Evolutionary conservation across 2,329 filamentous ascomycete genomes (phyloP), one percentile per base, ranked within the genome.

Genomic region (Fusarium sp.): DNA sequence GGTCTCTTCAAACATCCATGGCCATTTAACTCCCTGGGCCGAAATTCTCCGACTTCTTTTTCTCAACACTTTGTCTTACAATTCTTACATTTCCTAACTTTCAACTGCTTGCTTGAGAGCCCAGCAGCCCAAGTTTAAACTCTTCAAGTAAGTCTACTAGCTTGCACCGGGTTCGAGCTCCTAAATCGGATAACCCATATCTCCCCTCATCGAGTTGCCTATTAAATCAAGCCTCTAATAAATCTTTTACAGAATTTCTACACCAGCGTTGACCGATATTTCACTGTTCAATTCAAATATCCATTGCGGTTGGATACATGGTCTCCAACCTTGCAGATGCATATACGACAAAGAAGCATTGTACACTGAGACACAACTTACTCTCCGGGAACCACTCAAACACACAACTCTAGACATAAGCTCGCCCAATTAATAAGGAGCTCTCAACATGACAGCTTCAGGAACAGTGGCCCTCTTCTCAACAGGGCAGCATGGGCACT

Each of bases 401-500:
- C 39, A 46, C 29, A 39, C 22, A 44, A 42, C 41, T 50, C 41
- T 39, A 38, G 31, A 15, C 66, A 60, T 25, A 50, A 36, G 22
- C 52, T 49, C 44, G 14, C 15, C 39, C 57, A n/a, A 36, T 45
- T 31, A 60, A 41, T 12, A 44, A 64, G 14, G 44, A 20, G 46
- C 29, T 15, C 39, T 58, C 61, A 29, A 39, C 47, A 82, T 82
- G 79, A 71, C 81, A 39, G 72, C 69, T 20, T 68, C 79, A n/a
- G 79, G 79, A 54, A 79, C 77, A 54, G 82, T 84, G 35, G 75
- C 83, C 54, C 70, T 85, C 71, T 88, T 87, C 78, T 80, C 82
- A 31, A 79, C 83, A 6, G 77, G 76, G 12, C 78, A 81, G 39
- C 87, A 91, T 73, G 76, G 80, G 33, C 84, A 87, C 74, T 83